Base-by-base conservation (phyloP, 345 rosid species). In the Mallotus nudiflorus region DNA sequence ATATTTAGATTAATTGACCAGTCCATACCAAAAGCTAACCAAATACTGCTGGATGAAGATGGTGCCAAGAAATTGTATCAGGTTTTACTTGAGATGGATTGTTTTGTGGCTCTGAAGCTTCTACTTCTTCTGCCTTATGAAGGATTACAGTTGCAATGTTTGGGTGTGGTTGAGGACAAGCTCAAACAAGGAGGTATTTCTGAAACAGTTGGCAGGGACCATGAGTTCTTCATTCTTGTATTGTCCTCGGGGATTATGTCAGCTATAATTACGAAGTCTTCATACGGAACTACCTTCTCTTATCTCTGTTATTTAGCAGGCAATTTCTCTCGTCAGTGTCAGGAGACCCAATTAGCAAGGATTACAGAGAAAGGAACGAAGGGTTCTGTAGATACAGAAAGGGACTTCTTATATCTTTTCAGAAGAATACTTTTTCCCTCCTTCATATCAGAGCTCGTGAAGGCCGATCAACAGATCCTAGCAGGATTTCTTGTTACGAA, bases 401-500 rank as follows among this genome's bases (percentile, higher is more conserved):
- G 37, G 15, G 76, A 73, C 59, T 69, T 49, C 25, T 24, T 66
- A 10, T 70, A 73, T 53, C 67, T 86, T 58, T 92, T 92, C 48
- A 77, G 77, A 60, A 84, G 83, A 75, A 72, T 89, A 77, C 67
- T 90, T 72, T 83, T 95, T 69, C 99, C 98, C 0, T 56, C 80
- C 62, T 88, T 89, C 57, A 49, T 90, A 69, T 81, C 89, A 13
- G 94, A 83, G 83, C 98, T 92, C 39, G 88, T 89, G 56, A 88
- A 81, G 81, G 89, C 84, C 2, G 84, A 84, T 71, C 96, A 90
- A 76, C 85, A 80, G 42, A 81, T 90, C 56, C 81, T 95, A 22
- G 99, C 99, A 0, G 98, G 96, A 71, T 81, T 87, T 72, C 31
- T 92, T 20, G 81, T 92, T 50, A 82, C 97, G 1, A 88, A 85